Base-by-base conservation (phyloP, 2,329 filamentous ascomycete genomes). In the Septoria petroselini region DNA sequence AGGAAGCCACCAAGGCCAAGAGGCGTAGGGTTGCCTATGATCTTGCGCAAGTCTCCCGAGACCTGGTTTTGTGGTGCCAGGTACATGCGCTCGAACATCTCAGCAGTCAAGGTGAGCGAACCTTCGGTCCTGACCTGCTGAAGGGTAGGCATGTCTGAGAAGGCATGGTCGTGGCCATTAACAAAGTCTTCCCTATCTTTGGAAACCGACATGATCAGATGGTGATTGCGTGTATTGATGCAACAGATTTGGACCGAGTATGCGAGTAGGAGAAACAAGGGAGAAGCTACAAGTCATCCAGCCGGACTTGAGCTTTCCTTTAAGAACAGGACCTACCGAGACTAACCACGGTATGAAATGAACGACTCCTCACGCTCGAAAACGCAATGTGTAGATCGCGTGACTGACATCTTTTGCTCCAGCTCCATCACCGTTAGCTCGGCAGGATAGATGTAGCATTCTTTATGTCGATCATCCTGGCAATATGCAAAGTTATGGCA, bases 21-120 rank as follows among this genome's bases (percentile, higher is more conserved):
- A 6, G 48, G 40, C 9, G 44, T 50, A 5, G 50, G 46, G 17
- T 57, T 53, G 19, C 37, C 57, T 18, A 61, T 44, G n/a, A 46
- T 57, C 9, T 45, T 53, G 39, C 57, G 41, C 2, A 61, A 41
- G 17, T 51, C 52, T 3, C 57, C 57, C 7, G 52, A 41, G 34
- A 57, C 55, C 40, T 51, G 52, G 29, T 47, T 59, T 33, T 51
- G 43, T 1, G 57, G 58, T 15, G 50, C 31, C 17, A 61, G 53
- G 30, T 61, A 59, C 51, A 59, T 55, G 15, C 57, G 56, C 35
- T 59, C 58, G 48, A 59, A 61, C 52, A 57, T 54, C 38, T 58
- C 57, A 1, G 57, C 53, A 18, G 55, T 55, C 25, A 55, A 50
- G 11, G 50, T 55, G 31, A 58, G 47, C 47, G 49, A 53, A 35